A percentile compares a stretch with the other conserved stretches of the same genome.
Conservation (phyloP, 306 rosid species). For the Quercus gilva region DNA sequence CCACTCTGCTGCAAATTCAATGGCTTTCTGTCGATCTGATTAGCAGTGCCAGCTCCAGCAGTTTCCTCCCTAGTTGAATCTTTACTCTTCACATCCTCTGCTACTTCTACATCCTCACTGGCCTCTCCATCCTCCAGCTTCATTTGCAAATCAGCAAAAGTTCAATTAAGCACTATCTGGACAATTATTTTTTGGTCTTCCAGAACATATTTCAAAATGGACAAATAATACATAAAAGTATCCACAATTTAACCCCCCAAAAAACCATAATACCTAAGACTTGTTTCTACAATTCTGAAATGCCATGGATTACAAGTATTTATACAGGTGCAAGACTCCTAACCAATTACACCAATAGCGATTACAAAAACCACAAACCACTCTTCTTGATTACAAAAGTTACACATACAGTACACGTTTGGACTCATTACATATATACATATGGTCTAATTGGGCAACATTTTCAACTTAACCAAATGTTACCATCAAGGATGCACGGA, state of each 20-base stretch:
- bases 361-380: too few relatives aligned
- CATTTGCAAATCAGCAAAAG: conserved; percentile 22
- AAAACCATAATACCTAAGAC: background rate
- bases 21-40: conserved; percentile 40
- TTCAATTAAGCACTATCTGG: background rate
- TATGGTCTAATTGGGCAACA: background rate
- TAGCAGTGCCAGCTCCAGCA: conserved; percentile 23
- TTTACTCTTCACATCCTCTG: conserved; percentile 36
- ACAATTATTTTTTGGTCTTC: background rate
- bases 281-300: too few relatives aligned
- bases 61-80: conserved; percentile 30
- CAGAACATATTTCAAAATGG: background rate
- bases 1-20: conserved; percentile 46
- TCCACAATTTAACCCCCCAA: background rate
- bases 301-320: too few relatives aligned
- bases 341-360: too few relatives aligned
- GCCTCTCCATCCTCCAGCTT: conserved; percentile 86
- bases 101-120: conserved; percentile 46
- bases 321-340: too few relatives aligned
- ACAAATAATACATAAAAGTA: background rate
- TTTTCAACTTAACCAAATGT: background rate
- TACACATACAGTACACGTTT: too few relatives aligned
- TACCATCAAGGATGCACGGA: background rate
- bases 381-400: too few relatives aligned
- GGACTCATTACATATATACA: too few relatives aligned